Base-by-base conservation (phyloP, 148 eudicot species). In the Euryodendron excelsum region DNA sequence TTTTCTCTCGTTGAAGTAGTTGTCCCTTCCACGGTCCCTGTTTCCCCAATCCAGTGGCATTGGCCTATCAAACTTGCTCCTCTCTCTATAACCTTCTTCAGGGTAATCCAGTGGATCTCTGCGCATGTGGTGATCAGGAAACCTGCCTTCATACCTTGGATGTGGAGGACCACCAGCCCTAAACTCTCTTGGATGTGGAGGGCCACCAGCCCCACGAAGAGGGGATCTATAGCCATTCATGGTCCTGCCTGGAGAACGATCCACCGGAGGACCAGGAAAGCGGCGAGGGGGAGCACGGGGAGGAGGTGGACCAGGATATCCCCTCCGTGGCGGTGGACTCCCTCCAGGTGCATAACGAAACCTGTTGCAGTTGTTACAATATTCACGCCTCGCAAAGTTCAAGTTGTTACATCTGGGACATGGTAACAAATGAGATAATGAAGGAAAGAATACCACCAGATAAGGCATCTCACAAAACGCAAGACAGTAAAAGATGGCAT, bases 341-440 rank as follows among this genome's bases (percentile, higher is more conserved):
- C 89, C 87, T 25, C 69, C 76, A 21, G 93, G 88, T 1, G 89
- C 86, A 64, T 78, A 66, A 66, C 97, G 99, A 44, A 76, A 83
- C 85, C 92, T 86, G 70, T 81, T 88, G 86, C 99, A 95, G 79
- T 85, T 95, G 85, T 95, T 91, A 78, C 99, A 95, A 80, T 73
- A 73, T 53, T 95, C 97, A 25, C 99, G 89, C 82, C 99, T 85
- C 2, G 99, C 99, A 78, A 95, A 95, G 85, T 95, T 95, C 79
- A 95, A 81, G 80, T 95, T 93, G 71, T 85, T 88, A 74, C 98
- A 94, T 75, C 98, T 92, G 91, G 73, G 61, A 82, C 61, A 82
- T 28, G 3, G 23, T 25, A 41, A 28, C 30, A 34, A 56, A 71
- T 70, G 15, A 62, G 31, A 36, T 28, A 11, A 34, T 30, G 7